Evolutionary conservation across 257 asterid species (phyloP), one percentile per base, ranked within the genome.

Genomic region (Anisodus acutangulus): DNA sequence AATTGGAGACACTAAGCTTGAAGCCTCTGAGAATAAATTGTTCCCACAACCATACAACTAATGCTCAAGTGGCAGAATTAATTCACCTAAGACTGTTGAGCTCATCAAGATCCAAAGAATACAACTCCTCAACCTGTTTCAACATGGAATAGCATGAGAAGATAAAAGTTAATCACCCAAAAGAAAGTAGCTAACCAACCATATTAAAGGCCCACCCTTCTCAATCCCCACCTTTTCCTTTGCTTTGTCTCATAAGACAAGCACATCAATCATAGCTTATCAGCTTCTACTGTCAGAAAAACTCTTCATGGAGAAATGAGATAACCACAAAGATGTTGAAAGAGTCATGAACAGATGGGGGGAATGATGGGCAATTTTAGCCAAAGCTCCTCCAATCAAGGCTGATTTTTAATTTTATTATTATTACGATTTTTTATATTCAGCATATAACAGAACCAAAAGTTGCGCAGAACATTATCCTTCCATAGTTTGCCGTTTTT

Each of bases 51-150:
- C 68, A 13, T 59, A 72, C 9, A 72, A 49, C 54, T 43, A 82
- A 78, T 51, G 45, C 68, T 47, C 70, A 67, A 39, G 67, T 11
- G 31, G 55, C 57, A 47, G 11, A 80, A 49, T 51, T 22, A 76
- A 69, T 84, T 87, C 88, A 97, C 99, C 97, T 92, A 63, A 97
- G 94, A 87, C 84, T 88, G 87, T 93, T 91, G 51, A 97, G 97
- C 86, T 97, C 90, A 86, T 97, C 99, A 81, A 90, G 90, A 88
- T 97, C 99, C 95, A 97, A 86, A 0, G 99, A 93, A 85, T 97
- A 97, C 92, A 97, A 83, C 91, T 97, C 99, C 91, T 97, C 99
- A 79, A 97, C 99, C 99, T 97, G 97, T 82, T 87, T 64, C 81
- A 51, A 76, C 81, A 76, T 76, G 81, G 39, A 26, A 76, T 26